Evolutionary conservation across 2,329 filamentous ascomycete species (phyloP).

Genomic region (Diplodia intermedia): DNA sequence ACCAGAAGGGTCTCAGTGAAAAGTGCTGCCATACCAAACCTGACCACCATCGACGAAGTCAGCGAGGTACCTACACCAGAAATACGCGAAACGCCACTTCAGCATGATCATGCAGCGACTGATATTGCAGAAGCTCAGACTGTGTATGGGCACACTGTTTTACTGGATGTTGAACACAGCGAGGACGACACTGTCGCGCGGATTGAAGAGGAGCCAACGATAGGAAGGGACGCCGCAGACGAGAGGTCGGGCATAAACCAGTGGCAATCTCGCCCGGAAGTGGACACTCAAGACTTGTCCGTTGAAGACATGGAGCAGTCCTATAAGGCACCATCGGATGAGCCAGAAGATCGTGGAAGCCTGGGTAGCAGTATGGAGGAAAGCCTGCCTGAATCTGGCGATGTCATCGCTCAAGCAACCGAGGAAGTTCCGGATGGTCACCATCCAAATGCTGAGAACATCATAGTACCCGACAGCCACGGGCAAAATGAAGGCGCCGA

Average conservation of each 20-base stretch:
- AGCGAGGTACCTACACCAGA: neutral
- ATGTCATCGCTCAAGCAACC: neutral
- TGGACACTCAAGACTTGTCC: neutral
- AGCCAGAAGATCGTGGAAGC: neutral
- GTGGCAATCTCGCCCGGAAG: neutral
- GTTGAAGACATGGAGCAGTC: neutral
- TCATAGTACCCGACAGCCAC: neutral
- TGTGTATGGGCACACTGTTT: too few relatives aligned
- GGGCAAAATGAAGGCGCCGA: neutral
- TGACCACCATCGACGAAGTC: constrained; percentile 1
- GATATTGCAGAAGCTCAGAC: neutral
- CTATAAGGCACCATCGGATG: neutral
- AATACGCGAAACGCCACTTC: neutral
- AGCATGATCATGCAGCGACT: too few relatives aligned
- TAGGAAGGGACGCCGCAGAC: neutral
- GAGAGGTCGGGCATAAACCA: neutral
- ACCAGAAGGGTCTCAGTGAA: neutral
- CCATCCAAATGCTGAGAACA: neutral
- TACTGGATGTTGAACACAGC: neutral
- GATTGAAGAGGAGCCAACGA: neutral
- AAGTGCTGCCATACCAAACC: neutral
- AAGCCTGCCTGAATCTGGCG: neutral
- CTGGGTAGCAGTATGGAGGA: neutral
- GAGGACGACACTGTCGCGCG: neutral
- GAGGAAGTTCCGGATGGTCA: neutral